A percentile compares a stretch with the other conserved stretches of the same genome.
These are phyloP conservation scores for Warburgia ugandensis DNA, from an alignment of 164 flowering plant species.

Conservation along the genomic window DNA sequence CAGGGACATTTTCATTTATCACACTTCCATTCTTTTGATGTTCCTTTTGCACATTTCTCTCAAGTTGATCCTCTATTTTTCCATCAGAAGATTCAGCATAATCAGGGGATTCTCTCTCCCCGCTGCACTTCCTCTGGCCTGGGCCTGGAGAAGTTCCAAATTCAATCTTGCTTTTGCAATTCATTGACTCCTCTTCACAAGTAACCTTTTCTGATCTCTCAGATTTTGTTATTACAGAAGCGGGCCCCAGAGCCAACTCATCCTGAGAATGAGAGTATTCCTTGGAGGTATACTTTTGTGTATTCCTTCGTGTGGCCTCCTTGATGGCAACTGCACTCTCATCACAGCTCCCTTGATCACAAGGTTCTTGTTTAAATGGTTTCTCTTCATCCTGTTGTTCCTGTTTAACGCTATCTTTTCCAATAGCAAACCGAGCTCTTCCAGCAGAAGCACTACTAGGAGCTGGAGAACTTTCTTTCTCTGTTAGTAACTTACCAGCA, in stretches of 20 bases:
- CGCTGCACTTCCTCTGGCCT: conserved; percentile 6
- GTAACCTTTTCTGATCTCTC: conserved; percentile 29
- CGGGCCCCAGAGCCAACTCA: conserved; percentile 20
- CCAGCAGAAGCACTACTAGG: conserved; percentile 22
- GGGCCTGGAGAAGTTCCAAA: conserved; percentile 19
- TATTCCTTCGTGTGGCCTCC: conserved; percentile 21
- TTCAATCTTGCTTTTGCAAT: conserved; percentile 27
- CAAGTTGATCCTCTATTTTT: conserved; percentile 25
- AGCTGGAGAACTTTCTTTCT: conserved; percentile 34
- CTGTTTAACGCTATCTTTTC: conserved; percentile 18
- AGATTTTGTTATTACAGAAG: conserved; percentile 32
- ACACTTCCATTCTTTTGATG: conserved; percentile 16
- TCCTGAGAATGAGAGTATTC: conserved; percentile 21
- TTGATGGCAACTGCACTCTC: conserved; percentile 23
- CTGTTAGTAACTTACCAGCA: conserved; percentile 71
- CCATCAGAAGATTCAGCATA: conserved; percentile 18
- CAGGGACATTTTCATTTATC: conserved; percentile 15
- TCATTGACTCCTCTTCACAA: conserved; percentile 22
- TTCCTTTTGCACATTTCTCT: conserved; percentile 16
- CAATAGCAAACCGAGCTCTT: conserved; percentile 18
- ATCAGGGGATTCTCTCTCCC: conserved; percentile 22
- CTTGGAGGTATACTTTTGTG: conserved; percentile 11
- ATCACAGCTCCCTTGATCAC: conserved; percentile 34
- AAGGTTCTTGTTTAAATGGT: conserved; percentile 31
- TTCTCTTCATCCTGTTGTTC: conserved; percentile 29